Evolutionary conservation across 2,329 filamentous ascomycete genomes (phyloP), one percentile per base, ranked within the genome.

Genomic region (Truncatella angustata): DNA sequence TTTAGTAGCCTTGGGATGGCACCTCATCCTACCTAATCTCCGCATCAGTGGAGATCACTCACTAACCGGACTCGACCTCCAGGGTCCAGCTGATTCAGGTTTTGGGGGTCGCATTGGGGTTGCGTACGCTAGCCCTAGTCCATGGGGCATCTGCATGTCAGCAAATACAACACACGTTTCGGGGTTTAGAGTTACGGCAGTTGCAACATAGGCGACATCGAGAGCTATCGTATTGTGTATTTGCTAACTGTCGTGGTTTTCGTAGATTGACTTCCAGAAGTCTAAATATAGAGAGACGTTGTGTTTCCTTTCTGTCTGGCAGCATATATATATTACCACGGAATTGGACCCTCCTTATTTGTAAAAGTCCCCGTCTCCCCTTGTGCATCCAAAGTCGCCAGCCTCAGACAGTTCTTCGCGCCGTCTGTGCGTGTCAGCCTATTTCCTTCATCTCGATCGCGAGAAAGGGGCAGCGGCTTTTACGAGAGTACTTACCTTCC

Each of bases 401-500:
- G 20, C 16, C 36, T 39, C 36, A 39, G 16, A n/a, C 36, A 39
- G 36, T 39, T 39, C 36, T 39, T 39, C n/a, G 36, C 36, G 9
- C 36, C 36, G 36, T 39, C 36, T 21, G 28, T 32, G 28, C 28
- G 7, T 7, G 28, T 32, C 28, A 32, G 28, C 28, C n/a, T n/a
- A n/a, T n/a, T n/a, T n/a, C n/a, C n/a, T n/a, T n/a, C n/a, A n/a
- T n/a, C n/a, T n/a, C n/a, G n/a, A n/a, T n/a, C n/a, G n/a, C n/a
- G n/a, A n/a, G n/a, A n/a, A n/a, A n/a, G n/a, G n/a, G n/a, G n/a
- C n/a, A n/a, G n/a, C n/a, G n/a, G n/a, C n/a, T n/a, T n/a, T n/a
- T 21, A 51, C 64, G 2, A 12, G 11, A 12, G 16, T 24, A 18
- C 40, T 44, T 26, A 44, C 40, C 40, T 44, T 43, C 51, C n/a